phyloP scores from a whole-genome alignment of 495 filamentous ascomycete genomes.

The Lophium mytilinum region DNA sequence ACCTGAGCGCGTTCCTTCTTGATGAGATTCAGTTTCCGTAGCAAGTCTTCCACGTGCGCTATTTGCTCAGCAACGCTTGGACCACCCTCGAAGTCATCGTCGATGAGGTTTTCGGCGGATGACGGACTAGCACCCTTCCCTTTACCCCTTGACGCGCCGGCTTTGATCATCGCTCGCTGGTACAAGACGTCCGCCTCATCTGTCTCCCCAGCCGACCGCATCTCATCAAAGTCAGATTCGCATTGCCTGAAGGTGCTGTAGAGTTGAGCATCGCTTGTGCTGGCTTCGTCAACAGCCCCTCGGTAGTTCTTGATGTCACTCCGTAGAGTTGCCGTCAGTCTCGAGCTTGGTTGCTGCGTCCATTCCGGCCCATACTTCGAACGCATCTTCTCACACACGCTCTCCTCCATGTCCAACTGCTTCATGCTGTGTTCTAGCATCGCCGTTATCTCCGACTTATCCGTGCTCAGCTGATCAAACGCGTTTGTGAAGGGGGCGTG shows the following conservation, averaged over 20 bases:
- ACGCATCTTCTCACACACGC: constrained; percentile 97
- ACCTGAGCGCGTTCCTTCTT: constrained; percentile 86
- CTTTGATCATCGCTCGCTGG: constrained; percentile 70
- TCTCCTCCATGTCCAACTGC: constrained; percentile 90
- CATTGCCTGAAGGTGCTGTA: constrained; percentile 75
- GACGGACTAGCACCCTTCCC: constrained; percentile 55
- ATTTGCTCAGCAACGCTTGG: constrained; percentile 86
- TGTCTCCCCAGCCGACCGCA: constrained; percentile 80
- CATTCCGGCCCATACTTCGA: constrained; percentile 94
- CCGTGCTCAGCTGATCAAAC: constrained; percentile 67
- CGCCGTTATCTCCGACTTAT: constrained; percentile 63
- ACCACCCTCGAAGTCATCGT: constrained; percentile 70
- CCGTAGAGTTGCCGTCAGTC: constrained; percentile 78
- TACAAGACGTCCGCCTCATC: constrained; percentile 87
- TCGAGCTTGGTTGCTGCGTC: constrained; percentile 91
- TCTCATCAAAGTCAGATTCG: constrained; percentile 86
- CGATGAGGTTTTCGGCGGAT: constrained; percentile 62
- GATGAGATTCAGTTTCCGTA: constrained; percentile 85
- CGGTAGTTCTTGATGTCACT: constrained; percentile 79
- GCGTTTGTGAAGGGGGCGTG: constrained; percentile 67
- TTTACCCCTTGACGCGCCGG: constrained; percentile 52
- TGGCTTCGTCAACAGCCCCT: constrained; percentile 82
- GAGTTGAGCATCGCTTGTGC: constrained; percentile 78
- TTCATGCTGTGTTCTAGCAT: constrained; percentile 73
- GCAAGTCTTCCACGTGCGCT: constrained; percentile 74